A percentile compares a stretch with the other conserved stretches of the same genome.
phyloP scores from a whole-genome alignment of 129 eudicot species.

The Solidago caesia region DNA sequence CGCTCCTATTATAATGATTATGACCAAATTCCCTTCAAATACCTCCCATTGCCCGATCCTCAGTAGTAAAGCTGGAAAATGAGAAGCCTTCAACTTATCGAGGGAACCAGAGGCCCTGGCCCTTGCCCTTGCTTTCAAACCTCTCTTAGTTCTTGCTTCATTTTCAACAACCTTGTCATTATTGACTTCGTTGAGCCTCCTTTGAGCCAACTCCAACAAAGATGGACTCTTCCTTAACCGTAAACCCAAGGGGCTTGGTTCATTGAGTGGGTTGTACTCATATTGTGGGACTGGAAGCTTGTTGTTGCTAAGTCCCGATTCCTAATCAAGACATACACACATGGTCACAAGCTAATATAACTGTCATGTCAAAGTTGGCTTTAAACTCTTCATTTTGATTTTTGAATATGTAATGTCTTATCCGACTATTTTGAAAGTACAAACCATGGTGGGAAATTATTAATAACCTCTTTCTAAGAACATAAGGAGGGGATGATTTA shows the following conservation, averaged over 20 bases:
- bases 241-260: constrained; percentile 94
- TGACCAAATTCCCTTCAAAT: constrained; percentile 13
- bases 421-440: not conserved
- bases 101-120: constrained; percentile 27
- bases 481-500: not conserved
- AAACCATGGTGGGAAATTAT: not conserved
- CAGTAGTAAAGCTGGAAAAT: constrained; percentile 68
- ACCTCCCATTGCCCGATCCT: constrained; percentile 95
- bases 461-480: not conserved
- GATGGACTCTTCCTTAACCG: constrained; percentile 81
- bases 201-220: constrained; percentile 71
- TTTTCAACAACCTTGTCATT: constrained; percentile 27
- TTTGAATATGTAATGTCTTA: not conserved
- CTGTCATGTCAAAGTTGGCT: not conserved
- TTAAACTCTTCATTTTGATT: not conserved
- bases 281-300: constrained; percentile 18
- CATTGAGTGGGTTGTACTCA: constrained; percentile 71
- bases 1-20: constrained; percentile 3
- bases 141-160: constrained; percentile 35
- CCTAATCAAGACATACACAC: constrained; percentile 26
- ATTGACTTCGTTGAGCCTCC: constrained; percentile 54
- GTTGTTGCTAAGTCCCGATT: constrained; percentile 28
- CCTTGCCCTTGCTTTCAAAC: constrained; percentile 27
- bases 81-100: constrained; percentile 88
- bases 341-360: constrained; percentile 6